phyloP scores from a whole-genome alignment of 495 filamentous ascomycete species.

The Ramalina intermedia region DNA sequence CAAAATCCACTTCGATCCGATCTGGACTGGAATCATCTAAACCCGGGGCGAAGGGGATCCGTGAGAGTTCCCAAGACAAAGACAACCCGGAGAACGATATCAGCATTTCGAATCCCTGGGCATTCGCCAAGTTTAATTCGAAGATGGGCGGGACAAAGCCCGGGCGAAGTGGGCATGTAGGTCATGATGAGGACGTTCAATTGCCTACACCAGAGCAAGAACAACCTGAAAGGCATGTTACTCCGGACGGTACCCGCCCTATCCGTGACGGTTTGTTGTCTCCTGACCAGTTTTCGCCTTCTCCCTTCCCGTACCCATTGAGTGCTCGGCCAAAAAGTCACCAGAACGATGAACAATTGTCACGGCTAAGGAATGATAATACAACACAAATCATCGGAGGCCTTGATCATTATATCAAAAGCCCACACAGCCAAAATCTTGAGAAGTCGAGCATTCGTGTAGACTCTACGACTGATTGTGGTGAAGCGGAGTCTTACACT shows the following conservation, averaged over 20 bases:
- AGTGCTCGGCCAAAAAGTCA: slow-evolving; percentile 6
- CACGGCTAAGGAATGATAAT: too few species aligned
- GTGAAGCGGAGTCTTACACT: background rate
- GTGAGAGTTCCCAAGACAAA: too few species aligned
- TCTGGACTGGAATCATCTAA: background rate
- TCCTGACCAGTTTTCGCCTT: background rate
- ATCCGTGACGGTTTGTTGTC: background rate
- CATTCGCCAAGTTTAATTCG: slow-evolving; percentile 43
- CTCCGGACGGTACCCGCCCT: too few species aligned
- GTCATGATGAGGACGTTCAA: background rate
- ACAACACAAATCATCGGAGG: too few species aligned
- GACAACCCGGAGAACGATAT: slow-evolving; percentile 12
- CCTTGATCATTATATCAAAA: too few species aligned
- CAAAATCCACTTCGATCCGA: background rate
- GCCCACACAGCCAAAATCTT: too few species aligned
- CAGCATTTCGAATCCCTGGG: slow-evolving; percentile 42
- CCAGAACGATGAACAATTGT: too few species aligned
- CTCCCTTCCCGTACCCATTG: slow-evolving; percentile 11
- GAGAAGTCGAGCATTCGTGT: too few species aligned
- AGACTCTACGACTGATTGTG: background rate
- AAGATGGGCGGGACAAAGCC: slow-evolving; percentile 11
- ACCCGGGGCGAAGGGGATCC: too few species aligned
- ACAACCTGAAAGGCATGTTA: background rate
- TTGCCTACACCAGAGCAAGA: slow-evolving; percentile 12
- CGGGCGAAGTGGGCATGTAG: background rate